Percentiles rank a stretch among this genome's conserved stretches.
These are phyloP conservation scores for Poa pratensis DNA, from an alignment of 176 grass and related monocot species.

Conservation along the genomic window DNA sequence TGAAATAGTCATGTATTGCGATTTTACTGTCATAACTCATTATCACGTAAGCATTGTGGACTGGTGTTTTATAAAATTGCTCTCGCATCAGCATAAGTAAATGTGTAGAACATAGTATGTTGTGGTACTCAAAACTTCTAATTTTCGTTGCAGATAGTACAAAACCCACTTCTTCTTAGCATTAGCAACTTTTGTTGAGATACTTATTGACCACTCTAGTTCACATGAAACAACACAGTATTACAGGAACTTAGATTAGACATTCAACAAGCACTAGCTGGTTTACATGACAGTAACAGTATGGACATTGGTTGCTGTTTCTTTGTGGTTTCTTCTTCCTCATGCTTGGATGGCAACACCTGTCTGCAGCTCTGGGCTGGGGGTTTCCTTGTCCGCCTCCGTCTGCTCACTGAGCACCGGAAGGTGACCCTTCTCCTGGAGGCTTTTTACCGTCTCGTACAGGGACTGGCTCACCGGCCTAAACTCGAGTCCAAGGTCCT, in stretches of 20 bases:
- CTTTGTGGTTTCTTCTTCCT: not conserved
- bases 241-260: slow-evolving; percentile 22
- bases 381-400: not conserved
- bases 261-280: slow-evolving; percentile 10
- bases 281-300: slow-evolving; percentile 25
- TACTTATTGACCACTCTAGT: slow-evolving; percentile 41
- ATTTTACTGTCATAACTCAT: not conserved
- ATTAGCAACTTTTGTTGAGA: slow-evolving; percentile 14
- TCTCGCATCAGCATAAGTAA: not conserved
- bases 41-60: not conserved
- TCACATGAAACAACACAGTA: slow-evolving; percentile 18
- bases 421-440: slow-evolving; percentile 83
- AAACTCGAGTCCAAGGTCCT: slow-evolving; percentile 71
- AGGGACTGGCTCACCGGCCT: slow-evolving; percentile 60
- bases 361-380: slow-evolving; percentile 20
- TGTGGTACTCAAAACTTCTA: not conserved
- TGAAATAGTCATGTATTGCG: not conserved
- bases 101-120: not conserved
- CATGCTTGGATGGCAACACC: slow-evolving; percentile 43
- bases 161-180: not conserved
- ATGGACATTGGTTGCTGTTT: slow-evolving; percentile 22
- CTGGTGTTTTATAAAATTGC: not conserved
- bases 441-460: slow-evolving; percentile 74
- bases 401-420: slow-evolving; percentile 47
- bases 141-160: not conserved